phyloP scores from a whole-genome alignment of 2,329 filamentous ascomycete species.

The Aspergillus hortae region DNA sequence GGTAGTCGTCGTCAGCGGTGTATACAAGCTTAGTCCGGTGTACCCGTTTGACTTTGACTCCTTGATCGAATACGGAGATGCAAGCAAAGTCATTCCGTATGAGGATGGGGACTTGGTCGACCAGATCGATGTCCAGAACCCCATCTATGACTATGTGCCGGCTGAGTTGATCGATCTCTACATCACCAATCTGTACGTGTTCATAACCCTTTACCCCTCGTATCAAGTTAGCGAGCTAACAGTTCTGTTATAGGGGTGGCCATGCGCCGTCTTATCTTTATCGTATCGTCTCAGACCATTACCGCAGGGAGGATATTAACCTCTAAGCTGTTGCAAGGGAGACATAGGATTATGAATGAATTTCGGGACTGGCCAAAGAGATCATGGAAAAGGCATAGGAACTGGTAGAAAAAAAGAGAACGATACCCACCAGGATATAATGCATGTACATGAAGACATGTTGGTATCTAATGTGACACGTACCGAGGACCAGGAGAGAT shows the following conservation, averaged over 20 bases:
- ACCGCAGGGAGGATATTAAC: conserved; percentile 60
- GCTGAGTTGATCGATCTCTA: conserved; percentile 60
- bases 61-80: conserved; percentile 81
- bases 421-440: conserved; percentile 8
- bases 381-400: not conserved
- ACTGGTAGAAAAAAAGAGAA: conserved; percentile 2
- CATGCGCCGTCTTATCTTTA: conserved; percentile 64
- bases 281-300: conserved; percentile 63
- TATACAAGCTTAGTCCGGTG: conserved; percentile 91
- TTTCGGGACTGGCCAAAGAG: not conserved
- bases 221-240: conserved; percentile 8
- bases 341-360: conserved; percentile 4
- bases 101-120: conserved; percentile 76
- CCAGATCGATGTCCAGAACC: conserved; percentile 72
- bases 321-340: conserved; percentile 25
- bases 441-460: not conserved
- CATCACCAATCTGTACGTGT: conserved; percentile 75
- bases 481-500: too few species aligned
- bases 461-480: not conserved
- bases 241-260: conserved; percentile 46
- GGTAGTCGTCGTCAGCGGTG: conserved; percentile 82
- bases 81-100: conserved; percentile 71
- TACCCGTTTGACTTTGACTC: conserved; percentile 79
- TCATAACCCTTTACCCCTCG: not conserved
- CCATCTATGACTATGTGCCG: conserved; percentile 77